Percentiles rank a stretch among this genome's conserved stretches.
Conservation (phyloP, 345 rosid species). For the Excoecaria agallocha region DNA sequence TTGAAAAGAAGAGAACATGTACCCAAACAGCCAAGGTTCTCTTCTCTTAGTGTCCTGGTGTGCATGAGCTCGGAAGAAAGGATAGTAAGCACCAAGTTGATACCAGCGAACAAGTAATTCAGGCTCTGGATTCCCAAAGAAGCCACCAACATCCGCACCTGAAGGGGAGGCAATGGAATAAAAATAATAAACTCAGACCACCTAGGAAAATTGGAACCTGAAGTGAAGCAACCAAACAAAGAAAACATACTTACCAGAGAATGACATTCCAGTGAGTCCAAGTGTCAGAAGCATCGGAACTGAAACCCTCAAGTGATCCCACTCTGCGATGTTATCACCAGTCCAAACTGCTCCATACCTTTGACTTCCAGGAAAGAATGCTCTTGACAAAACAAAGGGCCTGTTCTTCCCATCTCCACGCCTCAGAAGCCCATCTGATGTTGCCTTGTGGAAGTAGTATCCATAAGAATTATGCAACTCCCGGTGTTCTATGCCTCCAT, state of each 20-base stretch:
- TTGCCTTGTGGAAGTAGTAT: slow-evolving; percentile 95
- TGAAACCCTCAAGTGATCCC: slow-evolving; percentile 96
- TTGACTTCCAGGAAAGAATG: slow-evolving; percentile 94
- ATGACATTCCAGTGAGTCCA: slow-evolving; percentile 81
- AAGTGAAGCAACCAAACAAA: not conserved
- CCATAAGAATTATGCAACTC: slow-evolving; percentile 96
- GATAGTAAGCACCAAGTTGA: slow-evolving; percentile 97
- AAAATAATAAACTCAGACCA: not conserved
- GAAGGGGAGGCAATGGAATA: slow-evolving; percentile 17
- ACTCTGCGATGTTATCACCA: slow-evolving; percentile 93
- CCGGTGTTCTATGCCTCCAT: slow-evolving; percentile 79
- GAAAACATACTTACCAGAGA: slow-evolving; percentile 57
- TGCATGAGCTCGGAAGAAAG: slow-evolving; percentile 97
- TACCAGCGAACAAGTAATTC: slow-evolving; percentile 96
- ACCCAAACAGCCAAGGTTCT: slow-evolving; percentile 99
- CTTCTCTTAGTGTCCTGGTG: slow-evolving; percentile 98
- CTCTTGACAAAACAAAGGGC: slow-evolving; percentile 97
- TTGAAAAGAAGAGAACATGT: slow-evolving; percentile 14
- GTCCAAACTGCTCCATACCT: slow-evolving; percentile 98
- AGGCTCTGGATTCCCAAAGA: slow-evolving; percentile 93
- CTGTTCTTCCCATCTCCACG: slow-evolving; percentile 88
- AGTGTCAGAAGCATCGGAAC: slow-evolving; percentile 94
- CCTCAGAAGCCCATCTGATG: slow-evolving; percentile 88
- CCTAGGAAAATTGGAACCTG: not conserved
- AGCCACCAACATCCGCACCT: slow-evolving; percentile 99